Percentiles rank a stretch among this genome's conserved stretches.
These are phyloP conservation scores for Diaporthe caulivora DNA, from an alignment of 2,329 filamentous ascomycete species.

Conservation along the genomic window DNA sequence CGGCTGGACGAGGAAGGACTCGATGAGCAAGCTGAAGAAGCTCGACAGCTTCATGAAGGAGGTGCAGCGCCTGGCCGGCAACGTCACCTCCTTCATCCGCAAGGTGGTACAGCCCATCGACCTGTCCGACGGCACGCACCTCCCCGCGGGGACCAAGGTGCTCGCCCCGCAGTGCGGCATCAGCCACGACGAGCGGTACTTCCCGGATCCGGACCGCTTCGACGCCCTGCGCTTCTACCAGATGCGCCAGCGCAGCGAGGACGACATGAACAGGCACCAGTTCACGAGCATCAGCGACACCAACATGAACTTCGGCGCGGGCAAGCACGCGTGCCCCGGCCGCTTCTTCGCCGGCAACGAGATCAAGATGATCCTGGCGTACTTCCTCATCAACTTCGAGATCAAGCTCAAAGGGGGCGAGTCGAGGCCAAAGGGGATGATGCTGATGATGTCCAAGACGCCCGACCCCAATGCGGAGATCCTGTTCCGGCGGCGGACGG, in stretches of 20 bases:
- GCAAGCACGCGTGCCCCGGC: constrained; percentile 62
- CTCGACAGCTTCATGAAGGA: constrained; percentile 64
- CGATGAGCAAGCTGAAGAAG: constrained; percentile 58
- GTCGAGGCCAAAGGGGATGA: constrained; percentile 53
- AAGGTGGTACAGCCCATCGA: constrained; percentile 60
- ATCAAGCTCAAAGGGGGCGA: constrained; percentile 54
- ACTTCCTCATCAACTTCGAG: constrained; percentile 58
- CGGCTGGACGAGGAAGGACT: constrained; percentile 57
- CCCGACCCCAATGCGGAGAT: constrained; percentile 55
- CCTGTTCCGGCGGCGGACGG: constrained; percentile 53
- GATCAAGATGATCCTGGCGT: constrained; percentile 59
- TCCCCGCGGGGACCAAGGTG: constrained; percentile 58
- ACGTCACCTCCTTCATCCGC: constrained; percentile 59
- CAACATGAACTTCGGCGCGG: constrained; percentile 61
- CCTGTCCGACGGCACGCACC: constrained; percentile 58
- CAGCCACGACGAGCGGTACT: constrained; percentile 56
- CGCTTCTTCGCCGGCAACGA: constrained; percentile 61
- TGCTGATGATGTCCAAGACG: constrained; percentile 55
- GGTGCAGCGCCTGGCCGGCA: constrained; percentile 54
- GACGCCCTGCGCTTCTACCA: constrained; percentile 64
- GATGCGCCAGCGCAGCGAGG: constrained; percentile 53
- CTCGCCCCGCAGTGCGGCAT: constrained; percentile 57
- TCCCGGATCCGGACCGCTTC: constrained; percentile 56
- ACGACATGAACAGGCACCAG: constrained; percentile 56
- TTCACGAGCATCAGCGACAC: constrained; percentile 57